Evolutionary conservation across 495 filamentous ascomycete species (phyloP).

Genomic region (Penicillium subrubescens): DNA sequence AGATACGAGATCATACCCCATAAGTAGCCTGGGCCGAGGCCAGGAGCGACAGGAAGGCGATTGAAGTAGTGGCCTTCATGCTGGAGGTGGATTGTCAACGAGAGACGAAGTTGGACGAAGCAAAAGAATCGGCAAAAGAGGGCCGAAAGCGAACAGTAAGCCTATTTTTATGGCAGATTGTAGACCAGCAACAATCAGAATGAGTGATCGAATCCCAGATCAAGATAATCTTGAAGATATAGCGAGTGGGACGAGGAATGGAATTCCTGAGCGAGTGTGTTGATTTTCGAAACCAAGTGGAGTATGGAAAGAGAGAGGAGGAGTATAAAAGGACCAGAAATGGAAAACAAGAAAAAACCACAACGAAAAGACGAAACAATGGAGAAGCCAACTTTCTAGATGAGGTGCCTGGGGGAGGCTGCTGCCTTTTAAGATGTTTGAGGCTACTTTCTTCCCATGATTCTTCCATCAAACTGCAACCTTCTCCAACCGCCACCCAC

Average conservation of each 20-base stretch:
- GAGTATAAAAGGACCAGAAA: background rate
- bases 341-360: background rate
- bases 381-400: background rate
- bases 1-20: conserved; percentile 22
- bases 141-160: background rate
- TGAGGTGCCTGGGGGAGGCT: background rate
- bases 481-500: background rate
- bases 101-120: conserved; percentile 9
- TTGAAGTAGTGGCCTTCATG: conserved; percentile 30
- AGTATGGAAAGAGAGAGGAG: background rate
- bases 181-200: conserved; percentile 10
- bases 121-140: background rate
- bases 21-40: conserved; percentile 28
- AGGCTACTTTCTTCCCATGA: background rate
- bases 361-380: background rate
- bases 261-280: conserved; percentile 20
- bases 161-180: conserved; percentile 8
- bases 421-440: conserved; percentile 3
- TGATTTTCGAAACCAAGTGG: background rate
- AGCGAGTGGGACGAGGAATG: conserved; percentile 12
- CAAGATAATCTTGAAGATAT: conserved; percentile 4
- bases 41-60: conserved; percentile 35
- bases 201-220: conserved; percentile 3
- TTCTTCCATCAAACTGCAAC: background rate
- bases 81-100: conserved; percentile 25